Conservation (phyloP, 441 rosid genomes). For the Brassica hybrid region DNA sequence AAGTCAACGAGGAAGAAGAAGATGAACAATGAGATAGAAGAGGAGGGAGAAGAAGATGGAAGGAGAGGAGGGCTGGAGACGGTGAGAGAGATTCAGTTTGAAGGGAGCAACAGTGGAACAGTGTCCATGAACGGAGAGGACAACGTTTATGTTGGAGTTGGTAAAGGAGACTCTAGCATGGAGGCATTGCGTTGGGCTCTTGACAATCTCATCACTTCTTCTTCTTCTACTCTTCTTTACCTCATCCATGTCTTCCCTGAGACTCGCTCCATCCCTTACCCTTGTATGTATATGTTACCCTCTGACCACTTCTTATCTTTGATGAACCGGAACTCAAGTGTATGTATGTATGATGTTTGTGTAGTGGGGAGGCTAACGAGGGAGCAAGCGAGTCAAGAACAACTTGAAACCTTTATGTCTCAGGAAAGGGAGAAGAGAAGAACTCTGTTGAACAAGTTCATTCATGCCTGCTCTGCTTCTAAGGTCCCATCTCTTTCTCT, state of each 20-base stretch:
- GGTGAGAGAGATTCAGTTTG: slow-evolving; percentile 41
- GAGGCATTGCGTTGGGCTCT: slow-evolving; percentile 79
- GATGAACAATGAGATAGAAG: slow-evolving; percentile 43
- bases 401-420: slow-evolving; percentile 62
- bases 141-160: slow-evolving; percentile 68
- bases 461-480: slow-evolving; percentile 58
- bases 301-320: slow-evolving; percentile 5
- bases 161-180: slow-evolving; percentile 77
- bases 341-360: slow-evolving; percentile 18
- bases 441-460: slow-evolving; percentile 57
- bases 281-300: slow-evolving; percentile 51
- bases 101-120: slow-evolving; percentile 52
- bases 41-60: slow-evolving; percentile 35
- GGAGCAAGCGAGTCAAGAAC: slow-evolving; percentile 63
- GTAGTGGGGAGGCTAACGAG: slow-evolving; percentile 77
- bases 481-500: slow-evolving; percentile 54
- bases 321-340: slow-evolving; percentile 6
- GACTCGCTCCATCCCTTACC: slow-evolving; percentile 71
- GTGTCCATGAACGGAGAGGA: slow-evolving; percentile 49
- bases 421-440: slow-evolving; percentile 71
- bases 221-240: slow-evolving; percentile 52
- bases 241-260: slow-evolving; percentile 80
- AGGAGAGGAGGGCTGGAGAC: slow-evolving; percentile 38
- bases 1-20: slow-evolving; percentile 38
- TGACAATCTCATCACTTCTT: slow-evolving; percentile 45